Conservation (phyloP, 768 basidiomycete genomes). For the Mycena filopes region DNA sequence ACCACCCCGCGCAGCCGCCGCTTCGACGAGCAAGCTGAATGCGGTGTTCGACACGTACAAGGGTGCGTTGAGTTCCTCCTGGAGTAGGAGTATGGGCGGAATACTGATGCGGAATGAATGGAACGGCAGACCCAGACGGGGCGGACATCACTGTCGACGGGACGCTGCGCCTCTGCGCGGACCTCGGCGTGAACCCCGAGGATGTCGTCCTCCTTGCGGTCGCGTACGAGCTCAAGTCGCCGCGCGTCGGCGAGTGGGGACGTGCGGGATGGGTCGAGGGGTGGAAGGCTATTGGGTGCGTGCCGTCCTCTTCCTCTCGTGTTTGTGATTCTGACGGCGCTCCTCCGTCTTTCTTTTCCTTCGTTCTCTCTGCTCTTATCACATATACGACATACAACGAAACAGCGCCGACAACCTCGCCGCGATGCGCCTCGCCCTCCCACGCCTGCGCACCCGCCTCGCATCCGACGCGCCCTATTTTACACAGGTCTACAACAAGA, state of each 20-base stretch:
- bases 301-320: slow-evolving; percentile 5
- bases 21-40: slow-evolving; percentile 65
- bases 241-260: slow-evolving; percentile 76
- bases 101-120: background rate
- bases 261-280: slow-evolving; percentile 81
- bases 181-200: slow-evolving; percentile 76
- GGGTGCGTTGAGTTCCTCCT: slow-evolving; percentile 52
- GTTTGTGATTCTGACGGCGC: background rate
- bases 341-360: background rate
- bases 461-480: slow-evolving; percentile 77
- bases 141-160: slow-evolving; percentile 78
- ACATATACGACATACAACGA: background rate
- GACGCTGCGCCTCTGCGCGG: slow-evolving; percentile 80
- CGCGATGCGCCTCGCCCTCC: slow-evolving; percentile 67
- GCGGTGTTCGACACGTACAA: slow-evolving; percentile 75
- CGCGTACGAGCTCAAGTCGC: slow-evolving; percentile 84
- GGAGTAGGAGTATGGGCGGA: background rate
- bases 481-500: slow-evolving; percentile 79
- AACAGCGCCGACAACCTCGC: slow-evolving; percentile 73
- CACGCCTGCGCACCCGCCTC: slow-evolving; percentile 66
- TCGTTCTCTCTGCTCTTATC: background rate
- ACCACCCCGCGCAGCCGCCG: slow-evolving; percentile 37
- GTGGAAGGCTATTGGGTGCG: slow-evolving; percentile 80
- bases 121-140: slow-evolving; percentile 56
- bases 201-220: slow-evolving; percentile 86